Percentiles rank a stretch among this genome's conserved stretches.
These are phyloP conservation scores for Cyberlindnera xishuangbannaensis DNA, from an alignment of 805 yeast species.

Conservation along the genomic window DNA sequence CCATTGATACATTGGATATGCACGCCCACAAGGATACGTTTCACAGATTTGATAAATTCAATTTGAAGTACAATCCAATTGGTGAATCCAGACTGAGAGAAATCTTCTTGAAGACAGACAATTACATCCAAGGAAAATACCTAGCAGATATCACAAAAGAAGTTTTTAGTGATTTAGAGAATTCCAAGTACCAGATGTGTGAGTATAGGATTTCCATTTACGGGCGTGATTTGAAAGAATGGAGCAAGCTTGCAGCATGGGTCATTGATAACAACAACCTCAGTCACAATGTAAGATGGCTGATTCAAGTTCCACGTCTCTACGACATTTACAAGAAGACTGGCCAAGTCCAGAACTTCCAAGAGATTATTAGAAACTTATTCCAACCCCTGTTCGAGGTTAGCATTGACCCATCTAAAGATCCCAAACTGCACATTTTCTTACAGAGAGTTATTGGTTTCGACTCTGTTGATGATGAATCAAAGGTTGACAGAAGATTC, in stretches of 20 bases:
- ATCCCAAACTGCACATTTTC: constrained; percentile 88
- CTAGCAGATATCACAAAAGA: constrained; percentile 92
- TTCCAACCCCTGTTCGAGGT: constrained; percentile 91
- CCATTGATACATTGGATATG: constrained; percentile 97
- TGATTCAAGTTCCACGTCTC: constrained; percentile 89
- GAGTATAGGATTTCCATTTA: constrained; percentile 94
- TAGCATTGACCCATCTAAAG: constrained; percentile 71
- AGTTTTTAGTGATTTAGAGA: constrained; percentile 90
- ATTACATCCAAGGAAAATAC: constrained; percentile 81
- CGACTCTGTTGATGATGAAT: constrained; percentile 98
- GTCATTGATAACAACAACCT: constrained; percentile 86
- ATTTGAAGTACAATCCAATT: constrained; percentile 93
- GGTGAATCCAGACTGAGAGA: constrained; percentile 98
- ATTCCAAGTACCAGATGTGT: constrained; percentile 94
- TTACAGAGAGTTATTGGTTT: constrained; percentile 94
- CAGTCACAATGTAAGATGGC: constrained; percentile 95
- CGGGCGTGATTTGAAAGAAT: constrained; percentile 84
- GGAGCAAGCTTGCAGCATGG: constrained; percentile 97
- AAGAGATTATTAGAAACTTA: constrained; percentile 69
- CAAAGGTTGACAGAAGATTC: constrained; percentile 79
- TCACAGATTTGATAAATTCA: constrained; percentile 96
- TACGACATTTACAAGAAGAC: constrained; percentile 83
- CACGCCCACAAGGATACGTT: constrained; percentile 98
- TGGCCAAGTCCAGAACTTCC: constrained; percentile 64
- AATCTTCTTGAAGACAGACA: constrained; percentile 92